Base-by-base conservation (phyloP, 441 rosid genomes). In the Brassica balearica region DNA sequence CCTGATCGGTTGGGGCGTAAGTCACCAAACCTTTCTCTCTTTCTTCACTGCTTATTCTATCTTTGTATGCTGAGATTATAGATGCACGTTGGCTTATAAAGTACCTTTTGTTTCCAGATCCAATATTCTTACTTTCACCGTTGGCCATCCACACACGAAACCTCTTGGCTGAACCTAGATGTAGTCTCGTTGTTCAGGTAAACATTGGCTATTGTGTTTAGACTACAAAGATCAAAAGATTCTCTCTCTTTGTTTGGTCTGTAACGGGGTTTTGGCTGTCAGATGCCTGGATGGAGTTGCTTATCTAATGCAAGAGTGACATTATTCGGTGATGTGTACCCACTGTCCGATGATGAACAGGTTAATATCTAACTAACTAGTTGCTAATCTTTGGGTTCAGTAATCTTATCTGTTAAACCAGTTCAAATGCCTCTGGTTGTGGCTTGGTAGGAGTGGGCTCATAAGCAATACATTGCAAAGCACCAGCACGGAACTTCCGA, bases 201-300 rank as follows among this genome's bases (percentile, higher is more conserved):
- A 59, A 11, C 20, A 20, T 10, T 72, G 43, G 55, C 43, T 56
- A 10, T n/a, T 67, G 25, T 34, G 61, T 67, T 64, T 77, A 9
- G 29, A 73, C 71, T 67, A 53, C 34, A 46, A 46, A 62, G 17
- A 76, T 38, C 64, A 66, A 69, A 36, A 65, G 75, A 6, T 68
- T 68, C 12, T 34, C 70, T 22, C 58, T 74, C 55, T 55, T 74
- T 46, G 3, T 46, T 46, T 46, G 27, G 71, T 78, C 48, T 81
- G 73, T 72, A 73, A 81, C 55, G 8, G 43, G 38, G 74, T 41
- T 80, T 84, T 81, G 70, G 17, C 65, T 84, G 74, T 51, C 81
- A 96, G 99, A 89, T 96, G 71, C 98, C 96, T 9, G 98, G 98
- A 69, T 92, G 98, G 98, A 96, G 97, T 83, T 86, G 97, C 88